phyloP scores from a whole-genome alignment of 2,329 filamentous ascomycete species.

The Graphiopsis chlorocephala region DNA sequence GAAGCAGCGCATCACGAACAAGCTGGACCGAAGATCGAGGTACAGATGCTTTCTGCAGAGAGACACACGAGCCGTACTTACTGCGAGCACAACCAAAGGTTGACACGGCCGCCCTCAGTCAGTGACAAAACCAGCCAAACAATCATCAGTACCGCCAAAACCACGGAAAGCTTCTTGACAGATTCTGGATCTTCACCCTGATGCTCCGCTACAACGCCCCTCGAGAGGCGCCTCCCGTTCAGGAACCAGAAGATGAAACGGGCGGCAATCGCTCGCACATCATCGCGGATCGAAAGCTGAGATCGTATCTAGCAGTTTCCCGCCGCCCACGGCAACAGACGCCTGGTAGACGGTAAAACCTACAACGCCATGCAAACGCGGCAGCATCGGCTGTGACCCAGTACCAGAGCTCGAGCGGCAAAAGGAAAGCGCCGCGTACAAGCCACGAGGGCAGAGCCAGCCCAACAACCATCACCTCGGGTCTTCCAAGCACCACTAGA shows the following conservation, averaged over 20 bases:
- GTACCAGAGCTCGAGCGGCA: not conserved
- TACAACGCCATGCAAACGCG: not conserved
- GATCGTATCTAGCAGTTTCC: too few species aligned
- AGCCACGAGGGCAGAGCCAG: not conserved
- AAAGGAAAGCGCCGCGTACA: not conserved
- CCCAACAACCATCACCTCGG: not conserved
- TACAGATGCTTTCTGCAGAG: not conserved
- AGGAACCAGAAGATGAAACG: not conserved
- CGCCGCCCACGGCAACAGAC: too few species aligned
- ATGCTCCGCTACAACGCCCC: not conserved
- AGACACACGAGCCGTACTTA: not conserved
- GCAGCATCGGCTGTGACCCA: not conserved
- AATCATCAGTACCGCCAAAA: not conserved
- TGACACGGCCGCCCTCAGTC: not conserved
- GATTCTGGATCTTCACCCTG: not conserved
- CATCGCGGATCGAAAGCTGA: not conserved
- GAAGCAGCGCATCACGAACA: not conserved
- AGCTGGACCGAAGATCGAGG: not conserved
- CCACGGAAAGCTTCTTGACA: not conserved
- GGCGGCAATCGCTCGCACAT: not conserved
- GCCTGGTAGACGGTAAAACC: not conserved
- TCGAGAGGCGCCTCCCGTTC: not conserved
- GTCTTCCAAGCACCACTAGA: not conserved
- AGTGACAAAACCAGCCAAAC: not conserved
- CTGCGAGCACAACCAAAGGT: not conserved